Evolutionary conservation across 768 basidiomycete genomes (phyloP), one percentile per base, ranked within the genome.

Genomic region (Terana coerulea): DNA sequence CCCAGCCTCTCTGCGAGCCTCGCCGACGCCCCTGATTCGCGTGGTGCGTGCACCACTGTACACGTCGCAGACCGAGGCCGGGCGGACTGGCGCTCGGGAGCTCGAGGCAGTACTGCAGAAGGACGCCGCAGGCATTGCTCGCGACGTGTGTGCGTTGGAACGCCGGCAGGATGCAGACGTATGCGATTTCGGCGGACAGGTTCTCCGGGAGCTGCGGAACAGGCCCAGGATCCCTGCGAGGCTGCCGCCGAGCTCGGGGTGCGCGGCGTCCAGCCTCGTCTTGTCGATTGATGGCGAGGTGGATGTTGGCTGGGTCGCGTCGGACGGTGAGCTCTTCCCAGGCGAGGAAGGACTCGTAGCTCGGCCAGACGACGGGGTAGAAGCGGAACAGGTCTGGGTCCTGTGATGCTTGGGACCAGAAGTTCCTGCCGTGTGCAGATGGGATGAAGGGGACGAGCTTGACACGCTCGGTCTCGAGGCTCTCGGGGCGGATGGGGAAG

Each of bases 91-190:
- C 54, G 12, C 29, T 40, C 28, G 54, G 55, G n/a, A 59, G 24
- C 40, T 64, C 58, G 30, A 68, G 56, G 57, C 60, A 58, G 50
- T 61, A 63, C 17, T 58, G 54, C 47, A 63, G 43, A 33, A 71
- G 63, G 15, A 73, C 57, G 14, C 66, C 67, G 40, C 69, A 62
- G 14, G 72, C 69, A 53, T 75, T 72, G 11, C 69, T 67, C 40
- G 71, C 66, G 56, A 78, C 68, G 64, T 76, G 71, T 3, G 73
- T 74, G 17, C 71, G 63, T 43, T 74, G 74, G 58, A 69, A 76
- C 8, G 42, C 51, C 6, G 71, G 70, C 19, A 72, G 57, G 46
- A 73, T 64, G 44, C 70, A 52, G 36, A 75, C 56, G 51, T 59
- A 56, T 57, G 67, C 76, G 41, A 76, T 66, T 55, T 77, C 76